phyloP scores from a whole-genome alignment of 495 filamentous ascomycete genomes.

The Annulohypoxylon bovei region DNA sequence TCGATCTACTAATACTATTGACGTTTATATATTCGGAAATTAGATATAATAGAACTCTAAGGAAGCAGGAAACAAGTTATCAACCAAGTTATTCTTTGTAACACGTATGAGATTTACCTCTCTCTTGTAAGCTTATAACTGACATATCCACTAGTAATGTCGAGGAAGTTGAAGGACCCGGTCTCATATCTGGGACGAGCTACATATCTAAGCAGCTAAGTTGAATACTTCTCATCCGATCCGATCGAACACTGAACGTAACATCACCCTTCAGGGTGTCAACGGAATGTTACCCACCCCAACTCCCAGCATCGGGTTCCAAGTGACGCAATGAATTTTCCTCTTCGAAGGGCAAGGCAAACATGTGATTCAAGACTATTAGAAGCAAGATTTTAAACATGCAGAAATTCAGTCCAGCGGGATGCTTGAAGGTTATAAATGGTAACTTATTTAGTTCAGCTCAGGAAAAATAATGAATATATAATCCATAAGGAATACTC shows the following conservation, averaged over 20 bases:
- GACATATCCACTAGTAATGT: not conserved
- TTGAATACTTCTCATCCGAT: not conserved
- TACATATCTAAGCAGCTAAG: not conserved
- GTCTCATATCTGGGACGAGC: not conserved
- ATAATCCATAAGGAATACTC: not conserved
- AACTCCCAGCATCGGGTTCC: not conserved
- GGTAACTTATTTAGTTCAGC: not conserved
- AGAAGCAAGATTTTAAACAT: too few relatives aligned
- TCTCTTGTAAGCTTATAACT: not conserved
- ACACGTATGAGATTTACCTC: not conserved
- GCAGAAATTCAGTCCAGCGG: not conserved
- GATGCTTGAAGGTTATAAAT: not conserved
- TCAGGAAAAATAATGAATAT: not conserved
- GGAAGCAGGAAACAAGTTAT: not conserved
- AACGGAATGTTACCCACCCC: not conserved
- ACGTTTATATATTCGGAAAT: not conserved
- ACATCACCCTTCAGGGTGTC: not conserved
- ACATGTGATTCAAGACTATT: not conserved
- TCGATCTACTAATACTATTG: not conserved
- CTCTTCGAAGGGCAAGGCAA: not conserved
- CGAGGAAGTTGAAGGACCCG: not conserved
- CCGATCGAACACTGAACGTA: not conserved
- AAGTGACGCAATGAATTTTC: not conserved
- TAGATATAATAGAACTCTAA: not conserved
- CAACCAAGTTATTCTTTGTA: not conserved